A percentile compares a stretch with the other conserved stretches of the same genome.
Evolutionary conservation across 2,329 filamentous ascomycete species (phyloP).

Genomic region (Cytospora paraplurivora): DNA sequence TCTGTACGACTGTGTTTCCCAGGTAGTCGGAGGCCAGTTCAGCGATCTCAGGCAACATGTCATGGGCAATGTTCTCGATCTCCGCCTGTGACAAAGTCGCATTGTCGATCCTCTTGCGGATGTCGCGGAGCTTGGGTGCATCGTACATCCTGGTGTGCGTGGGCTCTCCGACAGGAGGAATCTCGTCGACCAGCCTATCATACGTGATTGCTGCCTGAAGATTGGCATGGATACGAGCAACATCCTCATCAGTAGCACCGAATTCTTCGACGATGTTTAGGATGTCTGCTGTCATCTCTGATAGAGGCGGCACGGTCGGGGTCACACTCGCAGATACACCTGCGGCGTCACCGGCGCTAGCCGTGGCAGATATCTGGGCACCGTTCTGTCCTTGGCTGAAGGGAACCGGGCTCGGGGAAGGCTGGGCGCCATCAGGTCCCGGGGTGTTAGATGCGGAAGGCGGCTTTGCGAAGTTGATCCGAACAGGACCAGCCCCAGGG

Average conservation of each 20-base stretch:
- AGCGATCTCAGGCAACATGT: conserved; percentile 95
- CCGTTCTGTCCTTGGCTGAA: conserved; percentile 62
- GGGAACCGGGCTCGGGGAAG: conserved; percentile 88
- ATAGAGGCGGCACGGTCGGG: conserved; percentile 70
- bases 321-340: conserved; percentile 45
- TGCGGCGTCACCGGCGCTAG: conserved; percentile 39
- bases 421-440: conserved; percentile 82
- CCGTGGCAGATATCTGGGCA: conserved; percentile 44
- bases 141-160: conserved; percentile 88
- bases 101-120: conserved; percentile 97
- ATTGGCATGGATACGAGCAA: conserved; percentile 68
- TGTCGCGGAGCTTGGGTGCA: conserved; percentile 90
- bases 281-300: conserved; percentile 81
- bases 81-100: conserved; percentile 82
- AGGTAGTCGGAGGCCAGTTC: conserved; percentile 95
- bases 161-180: conserved; percentile 85
- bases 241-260: conserved; percentile 80
- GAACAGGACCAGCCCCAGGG: conserved; percentile 88
- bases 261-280: conserved; percentile 84
- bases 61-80: conserved; percentile 87
- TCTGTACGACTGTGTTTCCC: conserved; percentile 99
- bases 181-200: conserved; percentile 74
- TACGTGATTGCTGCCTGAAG: conserved; percentile 78
- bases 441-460: conserved; percentile 88
- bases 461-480: conserved; percentile 97